Conservation (phyloP, 1,139 yeast species). For the Candida pseudoviswanathii region DNA sequence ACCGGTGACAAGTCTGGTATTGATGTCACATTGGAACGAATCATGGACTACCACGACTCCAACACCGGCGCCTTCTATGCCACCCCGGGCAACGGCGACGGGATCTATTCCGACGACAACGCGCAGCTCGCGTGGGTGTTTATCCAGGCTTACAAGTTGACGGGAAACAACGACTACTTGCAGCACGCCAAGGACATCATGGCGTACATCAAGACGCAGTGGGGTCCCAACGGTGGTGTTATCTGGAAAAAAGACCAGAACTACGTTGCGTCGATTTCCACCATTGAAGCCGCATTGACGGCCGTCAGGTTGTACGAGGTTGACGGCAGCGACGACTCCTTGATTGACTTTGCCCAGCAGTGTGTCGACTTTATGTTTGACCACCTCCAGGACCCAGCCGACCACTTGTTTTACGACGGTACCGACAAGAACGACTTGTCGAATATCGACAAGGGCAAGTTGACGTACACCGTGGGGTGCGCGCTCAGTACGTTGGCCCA, state of each 20-base stretch:
- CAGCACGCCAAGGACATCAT: conserved; percentile 20
- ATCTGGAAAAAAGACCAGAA: conserved; percentile 29
- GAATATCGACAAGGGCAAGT: conserved; percentile 32
- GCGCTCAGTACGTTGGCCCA: conserved; percentile 35
- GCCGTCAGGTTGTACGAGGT: conserved; percentile 29
- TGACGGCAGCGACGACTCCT: conserved; percentile 18
- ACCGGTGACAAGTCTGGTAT: conserved; percentile 17
- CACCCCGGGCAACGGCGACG: conserved; percentile 28
- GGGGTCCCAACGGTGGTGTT: conserved; percentile 30
- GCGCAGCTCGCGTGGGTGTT: conserved; percentile 38
- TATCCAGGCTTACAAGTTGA: conserved; percentile 25
- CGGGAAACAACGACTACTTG: conserved; percentile 17
- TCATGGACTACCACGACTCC: conserved; percentile 22
- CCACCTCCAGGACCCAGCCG: conserved; percentile 29
- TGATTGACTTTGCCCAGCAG: conserved; percentile 24
- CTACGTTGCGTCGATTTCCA: conserved; percentile 40
- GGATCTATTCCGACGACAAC: conserved; percentile 39
- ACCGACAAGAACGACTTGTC: conserved; percentile 21
- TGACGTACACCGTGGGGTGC: conserved; percentile 39
- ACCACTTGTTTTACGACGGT: conserved; percentile 36
- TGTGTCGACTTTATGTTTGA: conserved; percentile 29
- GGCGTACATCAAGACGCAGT: conserved; percentile 18
- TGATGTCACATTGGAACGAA: conserved; percentile 16
- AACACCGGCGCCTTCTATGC: conserved; percentile 34
- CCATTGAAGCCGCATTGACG: conserved; percentile 37